Conservation (phyloP, 1,284 basidiomycete genomes). For the Moesziomyces globuligerus region DNA sequence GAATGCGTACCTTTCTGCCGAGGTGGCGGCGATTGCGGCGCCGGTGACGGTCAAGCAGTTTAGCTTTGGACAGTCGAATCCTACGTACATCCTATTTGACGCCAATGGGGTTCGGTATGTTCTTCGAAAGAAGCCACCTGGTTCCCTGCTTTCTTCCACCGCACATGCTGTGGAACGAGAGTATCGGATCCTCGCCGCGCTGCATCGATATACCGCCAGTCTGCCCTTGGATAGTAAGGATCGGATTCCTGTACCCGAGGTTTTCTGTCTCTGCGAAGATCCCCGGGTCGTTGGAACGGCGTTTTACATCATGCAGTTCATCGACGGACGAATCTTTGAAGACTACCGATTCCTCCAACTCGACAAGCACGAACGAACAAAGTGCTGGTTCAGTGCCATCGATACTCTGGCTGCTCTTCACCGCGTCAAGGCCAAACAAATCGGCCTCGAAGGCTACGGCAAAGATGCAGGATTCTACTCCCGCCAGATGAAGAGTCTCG, state of each 20-base stretch:
- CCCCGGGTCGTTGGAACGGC: conserved; percentile 80
- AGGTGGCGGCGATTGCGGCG: conserved; percentile 73
- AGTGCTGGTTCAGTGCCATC: conserved; percentile 71
- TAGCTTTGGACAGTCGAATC: conserved; percentile 80
- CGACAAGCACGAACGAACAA: conserved; percentile 73
- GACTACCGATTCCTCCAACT: conserved; percentile 75
- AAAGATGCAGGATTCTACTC: conserved; percentile 85
- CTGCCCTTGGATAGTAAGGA: conserved; percentile 40
- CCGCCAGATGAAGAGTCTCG: conserved; percentile 86
- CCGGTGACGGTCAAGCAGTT: conserved; percentile 90
- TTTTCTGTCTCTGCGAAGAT: conserved; percentile 79
- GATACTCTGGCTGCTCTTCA: conserved; percentile 79
- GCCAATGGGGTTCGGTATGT: conserved; percentile 78
- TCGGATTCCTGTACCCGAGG: conserved; percentile 83
- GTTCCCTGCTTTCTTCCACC: conserved; percentile 82
- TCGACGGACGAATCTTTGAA: conserved; percentile 87
- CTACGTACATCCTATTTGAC: conserved; percentile 81
- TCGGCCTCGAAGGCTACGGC: conserved; percentile 83
- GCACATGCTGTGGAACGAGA: conserved; percentile 95
- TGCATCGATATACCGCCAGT: conserved; percentile 29
- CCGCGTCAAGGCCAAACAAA: conserved; percentile 75
- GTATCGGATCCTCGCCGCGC: conserved; percentile 80
- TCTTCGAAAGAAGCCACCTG: conserved; percentile 91
- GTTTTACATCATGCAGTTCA: conserved; percentile 95
- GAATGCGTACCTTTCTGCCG: conserved; percentile 73